Percentiles rank a stretch among this genome's conserved stretches.
phyloP scores from a whole-genome alignment of 192 early-diverging fungal species.

The Linnemannia zychae region DNA sequence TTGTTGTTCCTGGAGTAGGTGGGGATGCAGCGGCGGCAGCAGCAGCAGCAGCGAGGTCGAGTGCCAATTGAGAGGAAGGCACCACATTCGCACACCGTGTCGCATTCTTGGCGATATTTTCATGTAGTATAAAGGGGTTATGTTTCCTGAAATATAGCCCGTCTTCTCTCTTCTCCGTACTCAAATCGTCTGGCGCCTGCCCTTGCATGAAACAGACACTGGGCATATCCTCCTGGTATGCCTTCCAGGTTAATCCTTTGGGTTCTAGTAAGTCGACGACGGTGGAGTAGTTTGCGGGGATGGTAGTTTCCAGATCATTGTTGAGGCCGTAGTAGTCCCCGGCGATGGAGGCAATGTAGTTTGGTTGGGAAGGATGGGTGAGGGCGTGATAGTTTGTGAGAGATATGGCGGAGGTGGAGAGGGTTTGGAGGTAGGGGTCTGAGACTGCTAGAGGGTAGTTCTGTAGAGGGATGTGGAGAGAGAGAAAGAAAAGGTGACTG shows the following conservation, averaged over 20 bases:
- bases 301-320: slow-evolving; percentile 58
- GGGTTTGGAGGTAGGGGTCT: slow-evolving; percentile 10
- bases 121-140: slow-evolving; percentile 78
- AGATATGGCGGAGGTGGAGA: slow-evolving; percentile 44
- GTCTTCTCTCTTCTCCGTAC: background rate
- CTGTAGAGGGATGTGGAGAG: background rate
- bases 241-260: slow-evolving; percentile 69
- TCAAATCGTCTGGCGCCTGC: background rate
- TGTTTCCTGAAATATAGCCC: slow-evolving; percentile 72
- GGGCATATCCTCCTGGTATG: slow-evolving; percentile 76
- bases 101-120: slow-evolving; percentile 64
- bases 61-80: slow-evolving; percentile 61
- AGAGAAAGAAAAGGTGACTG: background rate
- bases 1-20: background rate
- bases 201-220: slow-evolving; percentile 49
- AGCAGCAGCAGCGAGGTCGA: slow-evolving; percentile 57
- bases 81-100: slow-evolving; percentile 74
- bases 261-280: slow-evolving; percentile 70
- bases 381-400: slow-evolving; percentile 70
- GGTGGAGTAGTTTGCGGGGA: slow-evolving; percentile 51
- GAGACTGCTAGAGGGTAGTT: slow-evolving; percentile 21
- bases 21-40: background rate
- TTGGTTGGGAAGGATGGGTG: slow-evolving; percentile 78
- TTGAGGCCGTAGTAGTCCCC: slow-evolving; percentile 62
- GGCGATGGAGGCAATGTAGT: slow-evolving; percentile 75